A percentile compares a stretch with the other conserved stretches of the same genome.
phyloP scores from a whole-genome alignment of 2,329 filamentous ascomycete species.

The Nigrospora osmanthi region DNA sequence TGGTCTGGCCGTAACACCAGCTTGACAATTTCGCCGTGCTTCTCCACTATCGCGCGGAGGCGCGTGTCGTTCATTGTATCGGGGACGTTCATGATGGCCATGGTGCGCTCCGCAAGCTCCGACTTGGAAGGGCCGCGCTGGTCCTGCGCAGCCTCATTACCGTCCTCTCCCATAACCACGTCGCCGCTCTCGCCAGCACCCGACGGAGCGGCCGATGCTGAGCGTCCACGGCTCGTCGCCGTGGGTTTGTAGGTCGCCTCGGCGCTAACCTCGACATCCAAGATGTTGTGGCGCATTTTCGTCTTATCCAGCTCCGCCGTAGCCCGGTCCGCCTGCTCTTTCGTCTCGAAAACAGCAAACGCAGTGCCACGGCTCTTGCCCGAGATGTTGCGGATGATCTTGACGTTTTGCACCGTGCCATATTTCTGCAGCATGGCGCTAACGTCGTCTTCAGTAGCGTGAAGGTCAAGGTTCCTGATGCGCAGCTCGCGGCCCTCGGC shows the following conservation, averaged over 20 bases:
- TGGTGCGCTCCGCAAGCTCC: constrained; percentile 58
- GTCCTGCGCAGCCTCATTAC: constrained; percentile 7
- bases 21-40: constrained; percentile 64
- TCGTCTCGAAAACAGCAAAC: constrained; percentile 69
- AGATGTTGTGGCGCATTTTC: constrained; percentile 58
- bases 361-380: constrained; percentile 70
- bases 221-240: constrained; percentile 32
- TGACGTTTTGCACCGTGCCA: constrained; percentile 65
- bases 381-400: constrained; percentile 59
- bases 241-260: constrained; percentile 48
- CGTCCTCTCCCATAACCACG: constrained; percentile 26
- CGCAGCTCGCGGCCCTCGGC: constrained; percentile 86
- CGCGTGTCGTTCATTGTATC: constrained; percentile 89
- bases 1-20: constrained; percentile 75
- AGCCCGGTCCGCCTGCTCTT: constrained; percentile 59
- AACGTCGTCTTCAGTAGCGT: constrained; percentile 60
- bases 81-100: constrained; percentile 77
- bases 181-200: constrained; percentile 30
- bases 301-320: constrained; percentile 60
- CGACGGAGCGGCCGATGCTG: constrained; percentile 24
- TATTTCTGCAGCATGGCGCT: constrained; percentile 65
- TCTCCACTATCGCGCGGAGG: constrained; percentile 64
- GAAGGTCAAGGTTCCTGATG: constrained; percentile 59
- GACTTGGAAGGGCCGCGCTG: constrained; percentile 29
- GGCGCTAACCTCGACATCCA: constrained; percentile 57